Conservation (phyloP, 73 alveolate genomes). For the Effrenium voratum region DNA sequence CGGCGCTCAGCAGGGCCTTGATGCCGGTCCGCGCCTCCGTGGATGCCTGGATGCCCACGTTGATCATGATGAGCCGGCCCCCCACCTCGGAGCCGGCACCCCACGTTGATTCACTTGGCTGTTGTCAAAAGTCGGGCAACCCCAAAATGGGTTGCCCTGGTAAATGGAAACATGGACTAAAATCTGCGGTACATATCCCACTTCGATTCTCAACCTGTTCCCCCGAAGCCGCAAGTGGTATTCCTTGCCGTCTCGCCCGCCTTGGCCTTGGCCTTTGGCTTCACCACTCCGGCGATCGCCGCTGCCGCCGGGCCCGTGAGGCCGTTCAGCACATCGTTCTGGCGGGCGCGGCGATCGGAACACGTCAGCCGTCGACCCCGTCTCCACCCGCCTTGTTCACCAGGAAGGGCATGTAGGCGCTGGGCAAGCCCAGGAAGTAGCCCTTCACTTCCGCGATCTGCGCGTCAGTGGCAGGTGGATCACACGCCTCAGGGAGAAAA, state of each 20-base stretch:
- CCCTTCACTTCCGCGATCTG: background rate
- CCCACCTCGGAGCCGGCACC: background rate
- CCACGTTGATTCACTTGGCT: no score
- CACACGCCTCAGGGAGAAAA: slow-evolving; percentile 12
- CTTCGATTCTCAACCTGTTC: no score
- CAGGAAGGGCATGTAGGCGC: slow-evolving; percentile 4
- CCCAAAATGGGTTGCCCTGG: no score
- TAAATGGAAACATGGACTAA: no score
- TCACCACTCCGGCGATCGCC: background rate
- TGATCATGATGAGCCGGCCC: slow-evolving; percentile 10
- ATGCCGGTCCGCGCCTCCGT: background rate
- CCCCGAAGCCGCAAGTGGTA: no score
- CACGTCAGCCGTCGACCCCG: background rate
- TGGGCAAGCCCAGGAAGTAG: background rate
- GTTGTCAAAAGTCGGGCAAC: no score
- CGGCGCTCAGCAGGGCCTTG: background rate
- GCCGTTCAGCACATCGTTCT: background rate
- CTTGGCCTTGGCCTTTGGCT: background rate
- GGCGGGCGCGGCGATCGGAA: background rate
- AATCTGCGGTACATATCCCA: no score
- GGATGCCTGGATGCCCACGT: background rate
- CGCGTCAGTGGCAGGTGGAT: background rate
- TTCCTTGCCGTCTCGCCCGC: no score
- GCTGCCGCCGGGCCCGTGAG: background rate
- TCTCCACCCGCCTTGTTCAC: background rate